phyloP scores from a whole-genome alignment of 257 asterid genomes.

The Petrea volubilis region DNA sequence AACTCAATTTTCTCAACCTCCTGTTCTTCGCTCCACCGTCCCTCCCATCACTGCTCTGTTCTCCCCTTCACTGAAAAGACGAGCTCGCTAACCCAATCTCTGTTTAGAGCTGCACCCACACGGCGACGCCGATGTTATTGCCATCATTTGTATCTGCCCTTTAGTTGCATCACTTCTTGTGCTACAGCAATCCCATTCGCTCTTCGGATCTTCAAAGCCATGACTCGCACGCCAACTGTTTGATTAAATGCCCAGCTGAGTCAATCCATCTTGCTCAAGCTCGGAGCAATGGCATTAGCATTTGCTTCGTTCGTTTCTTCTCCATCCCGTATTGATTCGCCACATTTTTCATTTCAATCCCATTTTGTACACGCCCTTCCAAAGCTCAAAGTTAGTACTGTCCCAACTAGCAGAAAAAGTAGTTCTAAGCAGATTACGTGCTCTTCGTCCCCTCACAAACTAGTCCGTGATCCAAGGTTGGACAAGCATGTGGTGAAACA shows the following conservation, averaged over 20 bases:
- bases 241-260: constrained; percentile 34
- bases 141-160: too few species aligned
- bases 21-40: too few species aligned
- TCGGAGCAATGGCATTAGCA: constrained; percentile 19
- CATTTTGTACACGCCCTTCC: constrained; percentile 17
- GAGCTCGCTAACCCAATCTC: too few species aligned
- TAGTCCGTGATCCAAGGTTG: constrained; percentile 71
- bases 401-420: not conserved
- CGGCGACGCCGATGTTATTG: too few species aligned
- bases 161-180: too few species aligned
- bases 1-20: too few species aligned
- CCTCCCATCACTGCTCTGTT: too few species aligned
- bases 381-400: not conserved
- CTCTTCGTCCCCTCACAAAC: constrained; percentile 61
- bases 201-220: not conserved
- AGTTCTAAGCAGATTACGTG: constrained; percentile 31
- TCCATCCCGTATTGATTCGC: constrained; percentile 11
- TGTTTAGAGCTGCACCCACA: too few species aligned
- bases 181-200: not conserved
- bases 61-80: too few species aligned
- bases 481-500: constrained; percentile 77
- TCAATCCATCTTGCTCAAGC: too few species aligned
- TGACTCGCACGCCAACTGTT: constrained; percentile 34
- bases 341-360: constrained; percentile 29
- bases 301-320: constrained; percentile 14